Conservation (phyloP, 202 grass and related monocot species). For the Zizania palustris region DNA sequence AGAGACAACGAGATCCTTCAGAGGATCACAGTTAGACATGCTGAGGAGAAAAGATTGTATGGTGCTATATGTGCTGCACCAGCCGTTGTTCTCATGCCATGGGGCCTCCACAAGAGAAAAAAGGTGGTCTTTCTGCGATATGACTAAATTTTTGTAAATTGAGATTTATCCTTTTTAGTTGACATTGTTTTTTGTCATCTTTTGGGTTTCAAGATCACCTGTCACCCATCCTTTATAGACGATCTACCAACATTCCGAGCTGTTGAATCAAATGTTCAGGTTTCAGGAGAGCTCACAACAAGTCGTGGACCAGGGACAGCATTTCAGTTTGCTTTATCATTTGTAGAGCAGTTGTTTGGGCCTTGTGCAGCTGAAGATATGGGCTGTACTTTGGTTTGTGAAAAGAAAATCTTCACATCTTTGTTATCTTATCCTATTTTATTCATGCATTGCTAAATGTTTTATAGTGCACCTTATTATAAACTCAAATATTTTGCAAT, state of each 20-base stretch:
- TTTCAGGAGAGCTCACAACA: slow-evolving; percentile 84
- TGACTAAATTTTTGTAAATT: slow-evolving; percentile 7
- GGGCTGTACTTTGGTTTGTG: slow-evolving; percentile 58
- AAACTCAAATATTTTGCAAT: background rate
- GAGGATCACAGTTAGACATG: slow-evolving; percentile 76
- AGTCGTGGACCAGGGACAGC: slow-evolving; percentile 85
- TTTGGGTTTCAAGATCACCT: slow-evolving; percentile 68
- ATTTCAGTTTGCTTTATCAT: slow-evolving; percentile 85
- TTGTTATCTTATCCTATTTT: background rate
- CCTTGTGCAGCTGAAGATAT: slow-evolving; percentile 57
- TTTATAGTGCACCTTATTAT: background rate
- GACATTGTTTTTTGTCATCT: background rate
- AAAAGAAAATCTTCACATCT: slow-evolving; percentile 15
- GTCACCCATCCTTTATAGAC: slow-evolving; percentile 90
- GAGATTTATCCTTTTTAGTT: slow-evolving; percentile 21
- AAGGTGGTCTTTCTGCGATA: slow-evolving; percentile 53
- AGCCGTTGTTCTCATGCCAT: slow-evolving; percentile 76
- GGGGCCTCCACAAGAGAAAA: slow-evolving; percentile 84
- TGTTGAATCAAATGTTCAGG: slow-evolving; percentile 81
- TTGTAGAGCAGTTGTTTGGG: slow-evolving; percentile 87
- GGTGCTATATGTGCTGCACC: slow-evolving; percentile 93
- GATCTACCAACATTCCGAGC: slow-evolving; percentile 80
- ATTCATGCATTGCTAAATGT: background rate
- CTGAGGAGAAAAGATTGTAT: slow-evolving; percentile 78
- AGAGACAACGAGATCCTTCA: slow-evolving; percentile 77